phyloP scores from a whole-genome alignment of 495 filamentous ascomycete genomes.

The Hyaloscypha finlandica region DNA sequence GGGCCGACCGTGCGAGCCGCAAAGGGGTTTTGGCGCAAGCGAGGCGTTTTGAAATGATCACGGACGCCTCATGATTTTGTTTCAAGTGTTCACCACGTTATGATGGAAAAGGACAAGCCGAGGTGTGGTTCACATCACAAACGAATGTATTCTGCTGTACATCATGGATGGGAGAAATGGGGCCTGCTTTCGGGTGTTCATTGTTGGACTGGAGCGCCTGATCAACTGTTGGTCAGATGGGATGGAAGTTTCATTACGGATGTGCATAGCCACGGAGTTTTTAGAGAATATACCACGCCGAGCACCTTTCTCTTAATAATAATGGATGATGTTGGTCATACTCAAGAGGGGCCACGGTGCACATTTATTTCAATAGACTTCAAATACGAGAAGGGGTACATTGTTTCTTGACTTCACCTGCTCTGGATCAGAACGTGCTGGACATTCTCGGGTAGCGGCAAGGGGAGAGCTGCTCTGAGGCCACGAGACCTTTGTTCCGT shows the following conservation, averaged over 20 bases:
- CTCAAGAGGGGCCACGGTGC: not conserved
- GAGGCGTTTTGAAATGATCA: constrained; percentile 22
- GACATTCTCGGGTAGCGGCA: not conserved
- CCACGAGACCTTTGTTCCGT: not conserved
- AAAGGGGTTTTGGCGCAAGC: constrained; percentile 15
- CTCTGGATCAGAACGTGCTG: not conserved
- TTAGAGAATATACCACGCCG: constrained; percentile 8
- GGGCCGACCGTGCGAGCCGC: constrained; percentile 23
- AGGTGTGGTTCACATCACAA: not conserved
- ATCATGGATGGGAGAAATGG: constrained; percentile 9
- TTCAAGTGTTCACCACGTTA: constrained; percentile 13
- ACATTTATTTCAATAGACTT: not conserved
- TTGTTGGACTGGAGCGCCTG: not conserved
- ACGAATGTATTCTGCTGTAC: constrained; percentile 2
- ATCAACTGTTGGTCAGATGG: constrained; percentile 6
- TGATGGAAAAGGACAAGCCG: constrained; percentile 15
- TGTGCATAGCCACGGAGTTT: constrained; percentile 33
- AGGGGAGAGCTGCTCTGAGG: not conserved
- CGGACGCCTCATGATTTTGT: constrained; percentile 8
- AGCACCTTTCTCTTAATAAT: not conserved
- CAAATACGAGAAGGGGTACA: too few species aligned
- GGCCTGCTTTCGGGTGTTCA: not conserved
- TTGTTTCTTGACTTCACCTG: not conserved
- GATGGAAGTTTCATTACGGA: constrained; percentile 13
- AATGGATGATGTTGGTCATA: constrained; percentile 2